These are phyloP conservation scores for Cladosporium oxysporum DNA, from an alignment of 2,329 filamentous ascomycete genomes.

Conservation along the genomic window DNA sequence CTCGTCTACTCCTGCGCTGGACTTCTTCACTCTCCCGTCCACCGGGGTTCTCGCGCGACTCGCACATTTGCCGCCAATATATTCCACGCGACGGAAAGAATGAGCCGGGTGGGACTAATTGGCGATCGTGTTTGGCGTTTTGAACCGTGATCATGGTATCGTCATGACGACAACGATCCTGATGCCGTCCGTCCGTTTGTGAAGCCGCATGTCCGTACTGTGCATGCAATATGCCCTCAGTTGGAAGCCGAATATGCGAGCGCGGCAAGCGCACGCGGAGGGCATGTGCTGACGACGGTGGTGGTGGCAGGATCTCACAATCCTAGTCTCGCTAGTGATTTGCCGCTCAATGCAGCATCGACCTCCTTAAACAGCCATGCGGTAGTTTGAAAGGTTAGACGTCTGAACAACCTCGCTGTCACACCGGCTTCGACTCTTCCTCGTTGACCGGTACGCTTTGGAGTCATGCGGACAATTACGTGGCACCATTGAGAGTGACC, in stretches of 20 bases:
- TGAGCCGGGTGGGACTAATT: neutral
- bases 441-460: neutral
- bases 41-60: neutral
- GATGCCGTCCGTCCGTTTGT: neutral
- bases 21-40: neutral
- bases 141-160: neutral
- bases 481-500: neutral
- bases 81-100: neutral
- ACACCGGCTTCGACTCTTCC: neutral
- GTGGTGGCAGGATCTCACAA: neutral
- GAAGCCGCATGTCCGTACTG: neutral
- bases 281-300: constrained; percentile 1
- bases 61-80: neutral
- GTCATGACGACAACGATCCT: neutral
- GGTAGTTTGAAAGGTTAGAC: neutral
- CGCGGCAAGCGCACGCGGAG: neutral
- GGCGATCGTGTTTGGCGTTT: constrained; percentile 4
- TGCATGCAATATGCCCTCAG: neutral
- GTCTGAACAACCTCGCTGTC: neutral
- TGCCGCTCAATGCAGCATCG: neutral
- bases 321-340: neutral
- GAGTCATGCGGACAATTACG: neutral
- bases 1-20: neutral
- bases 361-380: neutral
- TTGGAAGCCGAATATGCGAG: neutral